Percentiles rank a stretch among this genome's conserved stretches.
phyloP scores from a whole-genome alignment of 1,284 basidiomycete genomes.

The Termitomyces sp. region DNA sequence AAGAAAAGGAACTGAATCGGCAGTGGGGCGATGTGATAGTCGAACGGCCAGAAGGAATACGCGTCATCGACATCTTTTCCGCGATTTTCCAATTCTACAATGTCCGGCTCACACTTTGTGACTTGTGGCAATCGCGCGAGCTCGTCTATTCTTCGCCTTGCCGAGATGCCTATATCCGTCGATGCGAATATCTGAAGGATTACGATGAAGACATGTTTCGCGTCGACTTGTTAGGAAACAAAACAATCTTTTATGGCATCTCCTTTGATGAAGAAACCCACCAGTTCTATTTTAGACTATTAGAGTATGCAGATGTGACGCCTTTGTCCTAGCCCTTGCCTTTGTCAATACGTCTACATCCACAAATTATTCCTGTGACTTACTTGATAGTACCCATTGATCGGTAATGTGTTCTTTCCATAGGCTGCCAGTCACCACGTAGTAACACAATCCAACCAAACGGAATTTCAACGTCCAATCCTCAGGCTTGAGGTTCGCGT shows the following conservation, averaged over 20 bases:
- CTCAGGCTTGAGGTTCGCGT: too few species aligned
- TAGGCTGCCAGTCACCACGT: too few species aligned
- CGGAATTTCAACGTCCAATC: too few species aligned
- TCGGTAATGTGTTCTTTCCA: too few species aligned
- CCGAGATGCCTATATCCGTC: background rate
- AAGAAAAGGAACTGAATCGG: background rate
- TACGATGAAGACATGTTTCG: background rate
- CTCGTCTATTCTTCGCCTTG: background rate
- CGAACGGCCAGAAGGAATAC: background rate
- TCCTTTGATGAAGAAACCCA: background rate
- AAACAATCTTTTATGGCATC: background rate
- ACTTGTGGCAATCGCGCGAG: background rate
- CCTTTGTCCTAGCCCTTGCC: background rate
- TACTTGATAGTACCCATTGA: too few species aligned
- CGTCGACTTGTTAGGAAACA: slow-evolving; percentile 1
- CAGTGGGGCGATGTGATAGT: background rate
- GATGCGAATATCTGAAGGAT: background rate
- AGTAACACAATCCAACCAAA: too few species aligned
- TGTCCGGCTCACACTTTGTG: background rate
- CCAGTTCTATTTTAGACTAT: background rate
- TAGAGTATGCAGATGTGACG: background rate
- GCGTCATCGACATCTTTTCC: background rate
- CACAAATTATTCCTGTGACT: too few species aligned
- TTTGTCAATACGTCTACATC: too few species aligned
- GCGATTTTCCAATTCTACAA: background rate